Conservation (phyloP, 1,139 yeast genomes). For the Candida dubliniensis region DNA sequence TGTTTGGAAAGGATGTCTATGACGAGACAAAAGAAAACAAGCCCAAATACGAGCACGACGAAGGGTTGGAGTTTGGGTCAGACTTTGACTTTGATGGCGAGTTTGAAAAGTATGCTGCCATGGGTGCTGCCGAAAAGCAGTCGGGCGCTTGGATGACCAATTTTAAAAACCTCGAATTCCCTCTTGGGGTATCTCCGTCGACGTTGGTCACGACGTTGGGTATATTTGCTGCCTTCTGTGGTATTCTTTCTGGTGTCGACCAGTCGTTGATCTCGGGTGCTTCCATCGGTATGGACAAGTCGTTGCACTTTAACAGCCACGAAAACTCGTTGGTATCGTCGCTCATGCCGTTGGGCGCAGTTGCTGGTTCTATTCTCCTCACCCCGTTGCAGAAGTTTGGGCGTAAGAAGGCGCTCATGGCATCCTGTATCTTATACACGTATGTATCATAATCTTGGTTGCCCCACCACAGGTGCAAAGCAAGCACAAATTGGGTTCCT, state of each 20-base stretch:
- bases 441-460: background rate
- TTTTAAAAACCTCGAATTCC: slow-evolving; percentile 23
- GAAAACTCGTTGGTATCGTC: slow-evolving; percentile 49
- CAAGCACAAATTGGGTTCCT: too few relatives aligned
- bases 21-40: slow-evolving; percentile 7
- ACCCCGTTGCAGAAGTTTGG: slow-evolving; percentile 53
- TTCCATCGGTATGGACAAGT: slow-evolving; percentile 46
- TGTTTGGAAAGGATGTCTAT: slow-evolving; percentile 4
- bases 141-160: slow-evolving; percentile 23
- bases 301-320: slow-evolving; percentile 31
- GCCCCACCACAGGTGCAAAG: too few relatives aligned
- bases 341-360: slow-evolving; percentile 63
- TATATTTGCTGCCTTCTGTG: slow-evolving; percentile 56
- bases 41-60: slow-evolving; percentile 10
- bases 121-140: slow-evolving; percentile 19
- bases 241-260: slow-evolving; percentile 58
- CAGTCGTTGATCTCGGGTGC: slow-evolving; percentile 63
- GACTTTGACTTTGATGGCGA: slow-evolving; percentile 27
- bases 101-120: slow-evolving; percentile 24
- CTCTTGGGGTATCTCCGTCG: slow-evolving; percentile 34
- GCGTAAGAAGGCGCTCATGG: slow-evolving; percentile 49
- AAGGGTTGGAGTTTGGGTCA: slow-evolving; percentile 16
- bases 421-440: slow-evolving; percentile 56
- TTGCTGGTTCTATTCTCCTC: slow-evolving; percentile 49
- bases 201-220: slow-evolving; percentile 51